A percentile compares a stretch with the other conserved stretches of the same genome.
These are phyloP conservation scores for Saccharomycopsis sp. DNA, from an alignment of 805 yeast genomes.

Conservation along the genomic window DNA sequence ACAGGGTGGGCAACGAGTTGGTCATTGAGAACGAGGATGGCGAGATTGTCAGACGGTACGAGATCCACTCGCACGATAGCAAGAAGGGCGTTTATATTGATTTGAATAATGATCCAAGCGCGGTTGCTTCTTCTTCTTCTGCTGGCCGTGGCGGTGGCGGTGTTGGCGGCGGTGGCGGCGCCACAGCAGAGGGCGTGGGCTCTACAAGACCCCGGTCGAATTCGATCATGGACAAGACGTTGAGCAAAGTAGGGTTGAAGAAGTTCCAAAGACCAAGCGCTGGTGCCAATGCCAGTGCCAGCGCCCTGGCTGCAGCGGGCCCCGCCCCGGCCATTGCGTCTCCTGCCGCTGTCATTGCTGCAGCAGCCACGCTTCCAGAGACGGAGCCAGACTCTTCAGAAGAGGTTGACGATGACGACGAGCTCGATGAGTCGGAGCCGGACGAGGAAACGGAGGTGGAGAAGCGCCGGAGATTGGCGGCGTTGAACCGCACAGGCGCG, in stretches of 20 bases:
- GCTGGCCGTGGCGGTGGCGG: background rate
- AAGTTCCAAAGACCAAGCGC: constrained; percentile 9
- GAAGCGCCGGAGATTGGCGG: constrained; percentile 19
- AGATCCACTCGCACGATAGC: constrained; percentile 49
- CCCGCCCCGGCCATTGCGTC: no score
- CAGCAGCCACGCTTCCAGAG: background rate
- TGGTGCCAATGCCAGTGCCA: background rate
- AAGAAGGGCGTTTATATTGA: no score
- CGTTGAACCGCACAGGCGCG: constrained; percentile 11
- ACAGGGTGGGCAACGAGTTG: constrained; percentile 66
- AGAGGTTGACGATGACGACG: constrained; percentile 10
- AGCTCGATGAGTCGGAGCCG: constrained; percentile 5
- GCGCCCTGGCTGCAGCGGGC: background rate
- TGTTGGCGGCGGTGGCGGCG: background rate
- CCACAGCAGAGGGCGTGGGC: background rate
- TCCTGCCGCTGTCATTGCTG: background rate
- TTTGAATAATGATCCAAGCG: no score
- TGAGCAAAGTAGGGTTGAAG: constrained; percentile 18
- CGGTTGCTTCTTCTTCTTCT: no score
- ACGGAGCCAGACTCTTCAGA: no score
- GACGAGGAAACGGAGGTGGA: constrained; percentile 21
- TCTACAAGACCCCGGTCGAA: constrained; percentile 3
- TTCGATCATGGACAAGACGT: constrained; percentile 17
- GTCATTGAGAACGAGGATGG: constrained; percentile 89
- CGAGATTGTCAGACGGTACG: constrained; percentile 77